Base-by-base conservation (phyloP, 2,329 filamentous ascomycete species). In the Stachybotrys echinatus region DNA sequence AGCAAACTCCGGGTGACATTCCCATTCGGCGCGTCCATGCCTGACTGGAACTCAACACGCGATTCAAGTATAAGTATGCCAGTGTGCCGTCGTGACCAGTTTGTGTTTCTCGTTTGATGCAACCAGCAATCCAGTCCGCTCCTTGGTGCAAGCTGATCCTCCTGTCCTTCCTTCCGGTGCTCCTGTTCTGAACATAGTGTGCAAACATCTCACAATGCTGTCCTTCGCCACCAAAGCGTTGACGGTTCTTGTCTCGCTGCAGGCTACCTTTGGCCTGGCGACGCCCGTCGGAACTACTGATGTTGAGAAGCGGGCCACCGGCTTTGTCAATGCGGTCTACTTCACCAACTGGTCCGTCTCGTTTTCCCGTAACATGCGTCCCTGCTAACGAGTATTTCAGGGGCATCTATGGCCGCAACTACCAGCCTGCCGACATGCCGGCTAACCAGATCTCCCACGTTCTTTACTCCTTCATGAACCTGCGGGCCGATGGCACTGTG, bases 391-490 rank as follows among this genome's bases (percentile, higher is more conserved):
- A n/a, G n/a, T 34, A 3, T 3, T 20, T 6, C 19, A 79, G 77
- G 87, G 85, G 81, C 40, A 88, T 91, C 50, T 94, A 95, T 62
- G 87, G 72, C 21, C 80, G 89, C 47, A 81, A 88, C 57, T 89
- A 87, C 64, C 79, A 87, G 50, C 86, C 88, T 0, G 77, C 85
- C 47, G 75, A 89, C 57, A 75, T 95, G 8, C 86, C 86, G 0
- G 81, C 76, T 2, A 74, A 81, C 2, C 74, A 89, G 54, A 71
- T 95, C 47, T 92, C 87, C 0, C 88, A 94, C 59, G 74, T 95
- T 2, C 75, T 95, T 2, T 95, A 82, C 61, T 79, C 90, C 2
- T 96, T 96, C 67, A 87, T 89, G 59, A 92, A 95, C 61, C 67
- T 95, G 18, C 74, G 75, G 8, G 65, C 79, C 1, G 80, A 86